These are phyloP conservation scores for Hymenotorrendiella dingleyae DNA, from an alignment of 2,329 filamentous ascomycete genomes.

Conservation along the genomic window DNA sequence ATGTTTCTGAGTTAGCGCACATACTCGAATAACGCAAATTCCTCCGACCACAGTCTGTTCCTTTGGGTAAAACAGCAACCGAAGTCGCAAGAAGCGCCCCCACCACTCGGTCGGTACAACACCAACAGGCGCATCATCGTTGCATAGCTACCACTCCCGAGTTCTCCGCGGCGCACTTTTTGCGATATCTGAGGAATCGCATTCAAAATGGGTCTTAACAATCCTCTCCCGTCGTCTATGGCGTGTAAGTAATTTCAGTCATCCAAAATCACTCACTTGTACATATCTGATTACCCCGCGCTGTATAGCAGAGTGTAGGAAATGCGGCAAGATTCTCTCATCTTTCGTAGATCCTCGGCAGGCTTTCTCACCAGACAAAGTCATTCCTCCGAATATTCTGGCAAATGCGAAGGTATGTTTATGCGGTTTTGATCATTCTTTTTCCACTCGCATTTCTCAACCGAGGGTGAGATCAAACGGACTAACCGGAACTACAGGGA, in stretches of 20 bases:
- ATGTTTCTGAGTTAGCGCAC: too few relatives aligned
- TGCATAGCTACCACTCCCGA: too few relatives aligned
- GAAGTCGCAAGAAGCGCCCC: too few relatives aligned
- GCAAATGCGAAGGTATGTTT: slow-evolving; percentile 75
- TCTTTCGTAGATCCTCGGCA: slow-evolving; percentile 94
- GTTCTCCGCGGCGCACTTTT: too few relatives aligned
- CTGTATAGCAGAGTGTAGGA: slow-evolving; percentile 92
- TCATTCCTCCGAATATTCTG: slow-evolving; percentile 87
- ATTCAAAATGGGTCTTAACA: slow-evolving; percentile 54
- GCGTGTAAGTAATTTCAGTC: slow-evolving; percentile 49
- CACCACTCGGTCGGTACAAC: too few relatives aligned
- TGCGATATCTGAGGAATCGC: not conserved
- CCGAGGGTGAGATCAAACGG: not conserved
- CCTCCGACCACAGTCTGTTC: too few relatives aligned
- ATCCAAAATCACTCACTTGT: too few relatives aligned
- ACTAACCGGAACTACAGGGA: slow-evolving; percentile 42
- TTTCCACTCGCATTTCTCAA: not conserved
- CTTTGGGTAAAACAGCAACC: too few relatives aligned
- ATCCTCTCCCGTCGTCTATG: slow-evolving; percentile 60
- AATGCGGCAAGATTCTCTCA: slow-evolving; percentile 89
- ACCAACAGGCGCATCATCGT: too few relatives aligned
- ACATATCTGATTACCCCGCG: slow-evolving; percentile 18
- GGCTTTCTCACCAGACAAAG: slow-evolving; percentile 91
- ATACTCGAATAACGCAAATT: too few relatives aligned
- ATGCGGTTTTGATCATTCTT: slow-evolving; percentile 1